phyloP scores from a whole-genome alignment of 2,329 filamentous ascomycete species.

The Torrubiellomyces zombiae region DNA sequence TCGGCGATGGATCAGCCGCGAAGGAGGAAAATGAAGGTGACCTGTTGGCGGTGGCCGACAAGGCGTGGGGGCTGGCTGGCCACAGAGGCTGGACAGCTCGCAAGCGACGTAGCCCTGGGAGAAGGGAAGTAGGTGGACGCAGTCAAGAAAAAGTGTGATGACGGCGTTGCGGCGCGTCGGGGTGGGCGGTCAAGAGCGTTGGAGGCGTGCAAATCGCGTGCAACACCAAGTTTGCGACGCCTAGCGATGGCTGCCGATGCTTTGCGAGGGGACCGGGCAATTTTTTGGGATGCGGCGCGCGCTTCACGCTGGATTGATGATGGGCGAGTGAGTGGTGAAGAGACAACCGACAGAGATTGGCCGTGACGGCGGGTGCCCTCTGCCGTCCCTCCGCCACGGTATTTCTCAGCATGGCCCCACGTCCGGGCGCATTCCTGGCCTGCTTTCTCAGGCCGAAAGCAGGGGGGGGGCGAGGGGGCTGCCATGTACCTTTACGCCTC shows the following conservation, averaged over 20 bases:
- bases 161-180: conserved; percentile 22
- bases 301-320: conserved; percentile 28
- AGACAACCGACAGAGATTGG: conserved; percentile 33
- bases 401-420: conserved; percentile 26
- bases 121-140: conserved; percentile 10
- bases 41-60: too few relatives aligned
- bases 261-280: conserved; percentile 41
- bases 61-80: conserved; percentile 7
- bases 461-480: too few relatives aligned
- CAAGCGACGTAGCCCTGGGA: conserved; percentile 3
- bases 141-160: conserved; percentile 30
- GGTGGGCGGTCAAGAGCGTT: conserved; percentile 21
- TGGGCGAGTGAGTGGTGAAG: conserved; percentile 37
- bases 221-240: conserved; percentile 33
- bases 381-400: conserved; percentile 19
- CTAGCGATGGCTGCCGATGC: conserved; percentile 41
- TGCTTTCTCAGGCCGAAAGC: conserved; percentile 9
- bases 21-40: too few relatives aligned
- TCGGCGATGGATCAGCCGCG: too few relatives aligned
- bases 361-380: conserved; percentile 30
- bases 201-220: conserved; percentile 36
- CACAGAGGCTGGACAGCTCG: conserved; percentile 4
- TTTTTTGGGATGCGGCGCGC: conserved; percentile 44
- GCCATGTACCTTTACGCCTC: too few relatives aligned
- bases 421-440: conserved; percentile 11